Percentiles rank a stretch among this genome's conserved stretches.
Conservation (phyloP, 2,329 filamentous ascomycete genomes). For the Neonectria sp. region DNA sequence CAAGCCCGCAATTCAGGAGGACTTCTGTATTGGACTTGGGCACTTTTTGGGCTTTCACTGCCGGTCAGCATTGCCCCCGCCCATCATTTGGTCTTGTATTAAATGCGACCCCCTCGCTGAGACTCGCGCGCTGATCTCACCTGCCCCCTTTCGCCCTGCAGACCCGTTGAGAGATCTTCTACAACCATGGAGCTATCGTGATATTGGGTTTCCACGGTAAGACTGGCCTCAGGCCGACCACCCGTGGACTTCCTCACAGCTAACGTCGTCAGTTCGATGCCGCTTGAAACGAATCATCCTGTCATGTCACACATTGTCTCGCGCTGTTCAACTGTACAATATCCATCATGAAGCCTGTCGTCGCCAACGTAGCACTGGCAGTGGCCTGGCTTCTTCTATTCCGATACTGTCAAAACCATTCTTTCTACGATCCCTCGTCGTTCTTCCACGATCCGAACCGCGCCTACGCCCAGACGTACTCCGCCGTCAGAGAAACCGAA, state of each 20-base stretch:
- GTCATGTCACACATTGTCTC: constrained; percentile 10
- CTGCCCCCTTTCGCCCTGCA: neutral
- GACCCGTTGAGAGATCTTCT: neutral
- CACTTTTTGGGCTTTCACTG: neutral
- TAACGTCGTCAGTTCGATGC: constrained; percentile 11
- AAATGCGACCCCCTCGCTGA: neutral
- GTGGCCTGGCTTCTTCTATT: constrained; percentile 40
- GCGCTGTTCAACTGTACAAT: neutral
- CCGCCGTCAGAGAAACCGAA: constrained; percentile 40
- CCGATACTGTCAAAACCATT: constrained; percentile 39
- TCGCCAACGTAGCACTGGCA: constrained; percentile 21
- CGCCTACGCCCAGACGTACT: constrained; percentile 46
- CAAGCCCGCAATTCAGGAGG: constrained; percentile 17
- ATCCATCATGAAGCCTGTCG: constrained; percentile 17
- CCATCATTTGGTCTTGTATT: neutral
- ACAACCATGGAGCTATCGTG: neutral
- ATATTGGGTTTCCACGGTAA: constrained; percentile 14
- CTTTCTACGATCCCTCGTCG: constrained; percentile 45
- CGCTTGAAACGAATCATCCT: constrained; percentile 1
- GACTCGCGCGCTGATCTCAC: neutral
- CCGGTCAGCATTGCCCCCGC: neutral
- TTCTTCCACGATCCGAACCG: constrained; percentile 43
- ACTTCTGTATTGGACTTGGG: constrained; percentile 17
- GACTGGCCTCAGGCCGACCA: neutral
- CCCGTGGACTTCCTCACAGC: neutral